Percentiles rank a stretch among this genome's conserved stretches.
Conservation (phyloP, 768 basidiomycete genomes). For the Crassisporium funariophilum region DNA sequence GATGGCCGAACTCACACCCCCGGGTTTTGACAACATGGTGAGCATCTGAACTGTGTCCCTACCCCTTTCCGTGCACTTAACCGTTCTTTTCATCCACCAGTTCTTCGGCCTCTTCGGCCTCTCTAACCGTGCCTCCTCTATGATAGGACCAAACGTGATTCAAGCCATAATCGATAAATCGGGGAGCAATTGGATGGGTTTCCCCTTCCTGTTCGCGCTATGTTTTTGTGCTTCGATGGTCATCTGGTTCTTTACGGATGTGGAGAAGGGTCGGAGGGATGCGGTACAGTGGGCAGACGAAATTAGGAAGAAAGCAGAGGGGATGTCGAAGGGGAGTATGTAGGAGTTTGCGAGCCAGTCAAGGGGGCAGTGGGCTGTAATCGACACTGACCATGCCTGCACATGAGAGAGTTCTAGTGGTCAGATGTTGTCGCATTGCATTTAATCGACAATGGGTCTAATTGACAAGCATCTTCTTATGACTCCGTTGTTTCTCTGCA, state of each 20-base stretch:
- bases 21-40: conserved; percentile 82
- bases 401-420: too few relatives aligned
- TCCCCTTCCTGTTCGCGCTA: conserved; percentile 80
- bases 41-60: conserved; percentile 1
- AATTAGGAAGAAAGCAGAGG: conserved; percentile 18
- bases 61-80: not conserved
- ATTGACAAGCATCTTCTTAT: too few relatives aligned
- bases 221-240: conserved; percentile 66
- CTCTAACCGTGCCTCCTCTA: conserved; percentile 82
- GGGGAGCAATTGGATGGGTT: conserved; percentile 80
- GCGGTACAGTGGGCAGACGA: conserved; percentile 59
- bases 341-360: not conserved
- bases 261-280: conserved; percentile 62
- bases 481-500: too few relatives aligned
- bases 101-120: conserved; percentile 89
- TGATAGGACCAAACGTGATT: conserved; percentile 86
- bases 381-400: too few relatives aligned
- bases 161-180: conserved; percentile 77
- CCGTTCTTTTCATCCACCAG: conserved; percentile 31
- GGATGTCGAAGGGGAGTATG: not conserved
- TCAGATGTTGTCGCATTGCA: too few relatives aligned
- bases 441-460: too few relatives aligned
- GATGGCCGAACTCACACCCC: conserved; percentile 88
- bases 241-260: conserved; percentile 78
- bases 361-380: too few relatives aligned